Evolutionary conservation across 768 basidiomycete genomes (phyloP), one percentile per base, ranked within the genome.

Genomic region (Termitomyces sp.): DNA sequence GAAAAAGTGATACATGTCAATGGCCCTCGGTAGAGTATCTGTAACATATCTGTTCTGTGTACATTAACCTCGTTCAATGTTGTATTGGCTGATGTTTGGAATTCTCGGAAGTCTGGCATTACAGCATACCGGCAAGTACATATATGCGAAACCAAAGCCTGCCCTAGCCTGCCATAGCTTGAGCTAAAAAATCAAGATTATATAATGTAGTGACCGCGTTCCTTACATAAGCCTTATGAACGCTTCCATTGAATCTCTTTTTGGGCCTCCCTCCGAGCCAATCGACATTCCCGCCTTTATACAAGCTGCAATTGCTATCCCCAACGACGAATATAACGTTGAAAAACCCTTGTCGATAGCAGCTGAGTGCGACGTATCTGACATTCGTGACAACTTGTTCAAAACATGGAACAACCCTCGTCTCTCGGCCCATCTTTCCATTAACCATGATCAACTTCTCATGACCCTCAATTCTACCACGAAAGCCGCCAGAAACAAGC

Each of bases 201-300:
- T 23, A 8, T 23, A 23, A 34, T 10, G 12, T 21, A 4, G 21
- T 40, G n/a, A 57, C 40, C 23, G 43, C 32, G 35, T 32, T 46
- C 16, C 14, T 61, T 56, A 62, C 46, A 27, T 58, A 58, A 62
- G 19, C 25, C 34, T 41, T 17, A 59, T 62, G 58, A 67, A 68
- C 35, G 57, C 66, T 56, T 66, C 65, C 43, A 54, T 63, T 27
- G 83, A 85, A 59, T 83, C 79, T 32, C 74, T 80, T 54, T 84
- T 87, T 68, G 87, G 87, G 0, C 87, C 86, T 42, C 73, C 85
- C 21, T 89, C 87, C 40, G 78, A 85, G 34, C 71, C 63, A 25
- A 75, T 88, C 32, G 67, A 81, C 44, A 60, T 88, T 44, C 66
- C 64, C 27, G 68, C 68, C 1, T 86, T 86, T 62, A 58, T 81